Conservation (phyloP, 441 rosid genomes). For the Gossypium schwendimanii region DNA sequence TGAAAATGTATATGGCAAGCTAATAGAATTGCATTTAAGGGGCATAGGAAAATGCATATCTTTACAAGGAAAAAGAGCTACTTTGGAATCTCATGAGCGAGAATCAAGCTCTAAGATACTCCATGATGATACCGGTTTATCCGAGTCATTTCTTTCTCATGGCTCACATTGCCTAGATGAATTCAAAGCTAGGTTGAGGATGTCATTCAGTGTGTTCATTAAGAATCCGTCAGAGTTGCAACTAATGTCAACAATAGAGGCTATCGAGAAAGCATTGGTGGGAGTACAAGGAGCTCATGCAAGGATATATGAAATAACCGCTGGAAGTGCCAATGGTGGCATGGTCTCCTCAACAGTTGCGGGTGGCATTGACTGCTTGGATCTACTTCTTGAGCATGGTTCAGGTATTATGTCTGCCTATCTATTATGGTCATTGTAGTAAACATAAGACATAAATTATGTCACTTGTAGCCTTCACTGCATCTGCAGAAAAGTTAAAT, state of each 20-base stretch:
- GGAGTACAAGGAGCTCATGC: constrained; percentile 52
- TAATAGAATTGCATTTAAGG: constrained; percentile 62
- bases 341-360: constrained; percentile 61
- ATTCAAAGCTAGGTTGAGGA: constrained; percentile 59
- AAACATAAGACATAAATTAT: neutral
- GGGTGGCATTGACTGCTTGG: constrained; percentile 85
- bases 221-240: constrained; percentile 56
- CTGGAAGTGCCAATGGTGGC: constrained; percentile 57
- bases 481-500: neutral
- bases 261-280: constrained; percentile 71
- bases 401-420: constrained; percentile 41
- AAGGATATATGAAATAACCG: constrained; percentile 40
- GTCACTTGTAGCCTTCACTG: neutral
- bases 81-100: constrained; percentile 65
- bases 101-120: constrained; percentile 51
- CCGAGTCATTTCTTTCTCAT: constrained; percentile 32
- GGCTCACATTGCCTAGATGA: constrained; percentile 45
- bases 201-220: constrained; percentile 57
- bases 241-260: constrained; percentile 60
- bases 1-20: constrained; percentile 40
- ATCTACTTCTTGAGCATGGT: constrained; percentile 69
- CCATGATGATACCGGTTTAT: constrained; percentile 25
- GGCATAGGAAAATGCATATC: constrained; percentile 80
- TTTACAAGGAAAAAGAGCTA: constrained; percentile 71
- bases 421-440: constrained; percentile 12